Percentiles rank a stretch among this genome's conserved stretches.
phyloP scores from a whole-genome alignment of 192 early-diverging fungal species.

The Mortierella antarctica region DNA sequence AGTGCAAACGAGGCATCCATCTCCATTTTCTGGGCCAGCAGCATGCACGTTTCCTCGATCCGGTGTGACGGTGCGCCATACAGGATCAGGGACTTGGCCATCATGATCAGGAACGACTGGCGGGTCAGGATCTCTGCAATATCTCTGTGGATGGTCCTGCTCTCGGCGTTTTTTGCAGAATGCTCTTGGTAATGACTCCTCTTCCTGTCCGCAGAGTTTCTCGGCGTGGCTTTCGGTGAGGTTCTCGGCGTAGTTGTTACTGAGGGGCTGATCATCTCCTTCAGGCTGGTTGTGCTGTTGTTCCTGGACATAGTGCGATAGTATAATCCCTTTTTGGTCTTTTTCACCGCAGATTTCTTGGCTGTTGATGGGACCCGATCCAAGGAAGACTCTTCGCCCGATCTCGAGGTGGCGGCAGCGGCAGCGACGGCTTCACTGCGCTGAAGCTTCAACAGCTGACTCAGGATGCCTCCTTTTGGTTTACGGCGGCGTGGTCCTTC shows the following conservation, averaged over 20 bases:
- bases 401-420: not conserved
- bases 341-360: constrained; percentile 4
- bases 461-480: constrained; percentile 43
- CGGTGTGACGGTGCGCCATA: constrained; percentile 55
- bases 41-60: constrained; percentile 47
- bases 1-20: constrained; percentile 50
- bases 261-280: constrained; percentile 8
- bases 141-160: constrained; percentile 33
- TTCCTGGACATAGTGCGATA: constrained; percentile 35
- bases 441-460: constrained; percentile 44
- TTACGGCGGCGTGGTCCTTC: constrained; percentile 25
- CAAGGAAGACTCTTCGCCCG: not conserved
- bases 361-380: not conserved
- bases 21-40: constrained; percentile 36
- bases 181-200: not conserved
- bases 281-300: constrained; percentile 21
- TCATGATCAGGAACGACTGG: constrained; percentile 51
- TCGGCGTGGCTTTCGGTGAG: constrained; percentile 30
- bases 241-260: constrained; percentile 21
- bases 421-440: constrained; percentile 21
- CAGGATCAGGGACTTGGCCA: constrained; percentile 41
- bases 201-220: constrained; percentile 17
- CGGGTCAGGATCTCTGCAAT: constrained; percentile 41
- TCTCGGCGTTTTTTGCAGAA: constrained; percentile 5
- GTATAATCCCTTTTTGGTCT: constrained; percentile 26